These are phyloP conservation scores for Ophiocytium majus DNA, from an alignment of 352 stramenopile genomes.

Conservation along the genomic window DNA sequence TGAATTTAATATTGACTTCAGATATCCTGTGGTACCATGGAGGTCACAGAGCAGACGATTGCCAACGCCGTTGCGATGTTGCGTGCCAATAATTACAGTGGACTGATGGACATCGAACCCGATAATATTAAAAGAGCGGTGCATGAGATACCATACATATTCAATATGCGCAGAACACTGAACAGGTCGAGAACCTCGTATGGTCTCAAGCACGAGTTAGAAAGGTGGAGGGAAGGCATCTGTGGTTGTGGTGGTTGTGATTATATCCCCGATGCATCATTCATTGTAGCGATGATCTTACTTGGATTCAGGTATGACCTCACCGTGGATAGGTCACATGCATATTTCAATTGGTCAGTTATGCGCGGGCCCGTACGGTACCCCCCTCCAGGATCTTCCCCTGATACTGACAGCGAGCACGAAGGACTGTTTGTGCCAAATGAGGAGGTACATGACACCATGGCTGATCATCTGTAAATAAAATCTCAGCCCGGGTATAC, in stretches of 20 bases:
- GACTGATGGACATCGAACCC: neutral
- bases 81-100: neutral
- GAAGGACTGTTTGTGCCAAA: too few species aligned
- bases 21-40: neutral
- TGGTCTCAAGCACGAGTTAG: neutral
- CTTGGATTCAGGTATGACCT: too few species aligned
- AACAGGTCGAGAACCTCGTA: neutral
- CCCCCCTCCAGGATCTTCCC: too few species aligned
- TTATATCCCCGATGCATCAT: neutral
- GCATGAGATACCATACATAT: neutral
- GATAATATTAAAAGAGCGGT: too few species aligned
- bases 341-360: too few species aligned
- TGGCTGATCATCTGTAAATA: too few species aligned
- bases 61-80: neutral
- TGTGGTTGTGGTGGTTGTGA: neutral
- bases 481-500: too few species aligned
- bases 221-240: neutral
- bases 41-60: neutral
- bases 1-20: neutral
- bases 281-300: too few species aligned
- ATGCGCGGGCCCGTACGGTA: too few species aligned
- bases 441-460: too few species aligned
- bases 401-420: too few species aligned
- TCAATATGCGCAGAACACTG: neutral
- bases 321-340: too few species aligned